Evolutionary conservation across 2,329 filamentous ascomycete genomes (phyloP), one percentile per base, ranked within the genome.

Genomic region (Bipolaris victoriae): DNA sequence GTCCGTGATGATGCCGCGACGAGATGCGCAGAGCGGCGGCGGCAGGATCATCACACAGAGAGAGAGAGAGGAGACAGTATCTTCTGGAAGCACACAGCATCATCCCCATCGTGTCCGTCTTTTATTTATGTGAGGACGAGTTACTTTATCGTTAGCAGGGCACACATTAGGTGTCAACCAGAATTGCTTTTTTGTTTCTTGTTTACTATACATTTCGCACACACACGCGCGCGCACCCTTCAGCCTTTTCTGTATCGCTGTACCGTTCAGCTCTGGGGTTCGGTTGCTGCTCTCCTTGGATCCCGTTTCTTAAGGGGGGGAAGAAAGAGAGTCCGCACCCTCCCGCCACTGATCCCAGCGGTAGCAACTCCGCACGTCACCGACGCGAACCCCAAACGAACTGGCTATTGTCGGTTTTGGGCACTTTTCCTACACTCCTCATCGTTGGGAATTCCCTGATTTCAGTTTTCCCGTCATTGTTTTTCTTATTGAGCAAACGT

Each of bases 71-170:
- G n/a, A 55, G 33, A 62, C 22, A 5, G 64, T 52, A 65, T 59
- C 62, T 66, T 66, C 64, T 65, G 58, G 64, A 66, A 66, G 40
- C 22, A 24, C 58, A n/a, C 26, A 36, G 20, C 20, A 20, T 20
- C 20, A 20, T 20, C 20, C 20, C 20, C 3, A 20, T 20, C 20
- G 20, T 20, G 20, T 3, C 20, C 20, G 20, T 20, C 20, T 2
- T 20, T 20, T 3, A 20, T 20, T 20, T 20, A 20, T 20, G 20
- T 20, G n/a, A n/a, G n/a, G n/a, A n/a, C n/a, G n/a, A n/a, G n/a
- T n/a, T n/a, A n/a, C n/a, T n/a, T n/a, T n/a, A n/a, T n/a, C n/a
- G n/a, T n/a, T n/a, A n/a, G n/a, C n/a, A n/a, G n/a, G n/a, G n/a
- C n/a, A n/a, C n/a, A n/a, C n/a, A n/a, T 20, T 3, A 20, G 20